Evolutionary conservation across 768 basidiomycete species (phyloP).

Genomic region (Asterophora parasitica): DNA sequence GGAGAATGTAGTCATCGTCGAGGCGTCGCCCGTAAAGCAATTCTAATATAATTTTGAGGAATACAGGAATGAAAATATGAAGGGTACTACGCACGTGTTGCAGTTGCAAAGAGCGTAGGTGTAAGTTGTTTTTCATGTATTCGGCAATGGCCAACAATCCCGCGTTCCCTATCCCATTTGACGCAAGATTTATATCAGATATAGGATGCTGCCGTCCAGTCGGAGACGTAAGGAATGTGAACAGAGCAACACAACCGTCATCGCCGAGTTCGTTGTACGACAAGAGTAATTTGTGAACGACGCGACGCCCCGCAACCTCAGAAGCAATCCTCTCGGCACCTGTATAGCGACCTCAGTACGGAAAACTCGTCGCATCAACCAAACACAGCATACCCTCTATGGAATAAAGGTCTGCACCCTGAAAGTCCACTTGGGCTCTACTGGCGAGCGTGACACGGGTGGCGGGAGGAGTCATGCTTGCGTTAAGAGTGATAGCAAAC

Average conservation of each 20-base stretch:
- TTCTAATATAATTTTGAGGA: conserved; percentile 15
- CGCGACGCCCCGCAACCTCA: conserved; percentile 38
- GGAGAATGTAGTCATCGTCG: conserved; percentile 35
- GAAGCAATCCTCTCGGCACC: conserved; percentile 49
- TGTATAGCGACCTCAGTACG: conserved; percentile 15
- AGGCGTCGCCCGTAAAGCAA: conserved; percentile 27
- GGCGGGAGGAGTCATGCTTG: background rate
- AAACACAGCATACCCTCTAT: conserved; percentile 18
- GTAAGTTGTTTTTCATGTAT: conserved; percentile 44
- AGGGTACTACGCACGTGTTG: conserved; percentile 44
- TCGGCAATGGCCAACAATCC: conserved; percentile 50
- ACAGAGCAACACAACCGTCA: conserved; percentile 50
- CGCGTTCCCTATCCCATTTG: conserved; percentile 48
- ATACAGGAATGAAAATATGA: background rate
- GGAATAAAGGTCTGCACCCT: conserved; percentile 23
- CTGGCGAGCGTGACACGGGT: background rate
- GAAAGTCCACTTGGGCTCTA: conserved; percentile 23
- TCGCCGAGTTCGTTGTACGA: conserved; percentile 55
- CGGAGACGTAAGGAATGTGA: conserved; percentile 48
- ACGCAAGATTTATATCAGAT: conserved; percentile 52
- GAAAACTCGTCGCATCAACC: background rate
- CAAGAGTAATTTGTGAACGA: conserved; percentile 49
- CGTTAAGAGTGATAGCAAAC: no score
- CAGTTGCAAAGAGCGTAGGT: conserved; percentile 47
- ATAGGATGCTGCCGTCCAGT: conserved; percentile 42